Evolutionary conservation across 768 basidiomycete genomes (phyloP).

Genomic region (Amanita pallidorosea): DNA sequence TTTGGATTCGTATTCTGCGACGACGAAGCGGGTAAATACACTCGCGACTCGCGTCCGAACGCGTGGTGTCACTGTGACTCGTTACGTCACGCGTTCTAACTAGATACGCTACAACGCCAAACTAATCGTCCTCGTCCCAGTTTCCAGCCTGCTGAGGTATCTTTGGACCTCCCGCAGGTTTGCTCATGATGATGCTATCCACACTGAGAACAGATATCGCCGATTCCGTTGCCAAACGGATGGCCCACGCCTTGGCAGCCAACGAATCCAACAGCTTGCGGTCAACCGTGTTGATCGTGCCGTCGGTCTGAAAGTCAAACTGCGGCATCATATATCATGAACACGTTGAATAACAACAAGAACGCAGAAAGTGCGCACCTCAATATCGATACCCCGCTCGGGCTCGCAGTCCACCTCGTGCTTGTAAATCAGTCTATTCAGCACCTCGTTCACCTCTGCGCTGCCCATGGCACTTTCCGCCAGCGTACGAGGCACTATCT

Average conservation of each 20-base stretch:
- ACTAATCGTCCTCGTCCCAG: constrained; percentile 71
- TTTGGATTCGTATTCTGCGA: background rate
- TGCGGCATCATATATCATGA: constrained; percentile 15
- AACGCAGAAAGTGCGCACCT: constrained; percentile 34
- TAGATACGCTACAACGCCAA: background rate
- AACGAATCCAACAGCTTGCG: constrained; percentile 78
- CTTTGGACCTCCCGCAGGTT: constrained; percentile 84
- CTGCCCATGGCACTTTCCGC: constrained; percentile 93
- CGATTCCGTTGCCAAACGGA: constrained; percentile 84
- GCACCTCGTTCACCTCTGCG: constrained; percentile 86
- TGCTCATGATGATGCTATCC: constrained; percentile 96
- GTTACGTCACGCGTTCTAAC: constrained; percentile 4
- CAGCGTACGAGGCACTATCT: constrained; percentile 85
- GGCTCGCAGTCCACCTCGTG: constrained; percentile 71
- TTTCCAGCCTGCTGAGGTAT: constrained; percentile 80
- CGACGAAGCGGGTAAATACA: too few species aligned
- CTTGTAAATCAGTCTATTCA: constrained; percentile 83
- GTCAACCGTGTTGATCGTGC: constrained; percentile 54
- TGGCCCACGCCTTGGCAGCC: constrained; percentile 83
- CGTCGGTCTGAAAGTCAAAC: constrained; percentile 56
- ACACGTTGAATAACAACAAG: background rate
- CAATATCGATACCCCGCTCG: constrained; percentile 80
- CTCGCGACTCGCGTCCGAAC: too few species aligned
- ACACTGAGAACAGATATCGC: constrained; percentile 87
- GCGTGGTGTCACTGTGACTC: too few species aligned